Evolutionary conservation across 23 red algal genomes (phyloP), one percentile per base, ranked within the genome.

Genomic region (Gracilaria caudata): DNA sequence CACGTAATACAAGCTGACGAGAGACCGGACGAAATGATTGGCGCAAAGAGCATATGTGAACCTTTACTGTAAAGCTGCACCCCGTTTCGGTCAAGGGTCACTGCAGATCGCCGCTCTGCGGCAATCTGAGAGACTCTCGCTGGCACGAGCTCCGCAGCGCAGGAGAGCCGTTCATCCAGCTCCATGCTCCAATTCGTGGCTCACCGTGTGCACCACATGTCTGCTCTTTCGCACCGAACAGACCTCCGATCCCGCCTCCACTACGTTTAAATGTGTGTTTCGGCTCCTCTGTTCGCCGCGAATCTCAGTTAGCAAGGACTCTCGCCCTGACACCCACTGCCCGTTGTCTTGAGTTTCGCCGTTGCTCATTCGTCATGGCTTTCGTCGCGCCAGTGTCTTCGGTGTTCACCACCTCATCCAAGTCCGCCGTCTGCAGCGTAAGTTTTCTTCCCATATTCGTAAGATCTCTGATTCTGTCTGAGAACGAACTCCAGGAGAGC

Each of bases 341-440:
- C 21, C 20, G n/a, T 45, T 75, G 70, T 47, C 38, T 75, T 75
- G 37, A 26, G 20, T 75, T 75, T 75, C 20, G 11, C 43, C 19
- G 1, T 28, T 51, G 2, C 28, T 49, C 29, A 29, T 23, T 32
- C 7, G 28, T 32, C 44, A 80, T 80, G 77, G 77, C 77, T 36
- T 80, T 80, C 77, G 77, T 80, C 51, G 77, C 77, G 39, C 77
- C 77, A 4, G 77, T 80, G 23, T 80, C 77, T 20, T 57, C 77
- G 46, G 77, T 80, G 23, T 80, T 80, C 35, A 61, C 26, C 77
- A 80, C 77, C 77, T 60, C 77, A 43, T 75, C 70, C 7, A 80
- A 80, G 77, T 80, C 77, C 77, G 37, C 77, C 35, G 77, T 80
- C 10, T 80, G 77, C 77, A 80, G 46, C 56, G 77, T 80, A 80